Evolutionary conservation across 768 basidiomycete genomes (phyloP).

Genomic region (Chiua virens): DNA sequence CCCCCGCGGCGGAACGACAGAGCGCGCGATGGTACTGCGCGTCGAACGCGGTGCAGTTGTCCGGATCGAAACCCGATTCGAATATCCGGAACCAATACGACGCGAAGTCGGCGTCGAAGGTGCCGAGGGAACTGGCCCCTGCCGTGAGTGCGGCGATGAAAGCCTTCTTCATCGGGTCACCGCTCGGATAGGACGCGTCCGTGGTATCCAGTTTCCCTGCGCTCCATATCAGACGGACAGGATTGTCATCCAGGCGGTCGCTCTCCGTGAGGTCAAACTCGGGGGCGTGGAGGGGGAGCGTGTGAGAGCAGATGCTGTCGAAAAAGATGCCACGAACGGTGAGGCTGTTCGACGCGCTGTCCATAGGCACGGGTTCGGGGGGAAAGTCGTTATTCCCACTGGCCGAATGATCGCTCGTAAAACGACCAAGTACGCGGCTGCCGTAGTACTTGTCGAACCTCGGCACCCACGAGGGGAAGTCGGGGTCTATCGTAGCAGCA

Average conservation of each 20-base stretch:
- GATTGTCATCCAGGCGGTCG: background rate
- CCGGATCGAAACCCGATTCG: background rate
- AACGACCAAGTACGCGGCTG: constrained; percentile 2
- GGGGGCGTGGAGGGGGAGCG: background rate
- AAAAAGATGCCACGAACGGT: constrained; percentile 5
- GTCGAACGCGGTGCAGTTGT: background rate
- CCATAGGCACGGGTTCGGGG: background rate
- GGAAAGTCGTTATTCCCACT: background rate
- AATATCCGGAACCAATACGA: background rate
- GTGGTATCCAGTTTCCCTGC: background rate
- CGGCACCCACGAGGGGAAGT: constrained; percentile 9
- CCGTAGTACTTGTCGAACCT: constrained; percentile 4
- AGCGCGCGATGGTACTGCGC: background rate
- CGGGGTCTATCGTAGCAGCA: background rate
- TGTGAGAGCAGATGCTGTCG: background rate
- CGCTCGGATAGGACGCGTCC: background rate
- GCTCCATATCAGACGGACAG: background rate
- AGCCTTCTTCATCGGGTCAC: background rate
- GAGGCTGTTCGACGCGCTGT: background rate
- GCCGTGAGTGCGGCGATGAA: constrained; percentile 2
- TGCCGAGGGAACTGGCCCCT: background rate
- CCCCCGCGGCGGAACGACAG: background rate
- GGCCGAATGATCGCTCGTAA: background rate
- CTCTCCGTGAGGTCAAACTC: background rate
- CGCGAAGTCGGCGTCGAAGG: background rate